Evolutionary conservation across 1,284 basidiomycete genomes (phyloP), one percentile per base, ranked within the genome.

Genomic region (Austroboletus niveus): DNA sequence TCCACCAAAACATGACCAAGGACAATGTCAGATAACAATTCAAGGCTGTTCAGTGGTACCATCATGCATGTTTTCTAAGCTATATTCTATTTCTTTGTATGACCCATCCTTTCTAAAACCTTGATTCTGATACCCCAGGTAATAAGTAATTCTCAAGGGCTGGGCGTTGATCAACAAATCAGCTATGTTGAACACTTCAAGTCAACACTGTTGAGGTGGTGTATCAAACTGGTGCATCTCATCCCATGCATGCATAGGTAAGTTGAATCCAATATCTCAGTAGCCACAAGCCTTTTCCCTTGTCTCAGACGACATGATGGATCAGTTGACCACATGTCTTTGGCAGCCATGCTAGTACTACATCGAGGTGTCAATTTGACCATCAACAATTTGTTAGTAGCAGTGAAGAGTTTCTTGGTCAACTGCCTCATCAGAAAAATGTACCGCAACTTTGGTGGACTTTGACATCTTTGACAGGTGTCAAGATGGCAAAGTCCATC

Each of bases 301-400:
- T 50, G 95, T 99, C 51, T 85, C 94, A 20, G 96, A 99, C 73
- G 96, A 99, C 71, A 95, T 99, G 71, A 99, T 98, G 95, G 97
- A 99, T 70, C 72, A 81, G 24, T 92, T 88, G 45, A 85, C 97
- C 63, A 98, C 95, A 7, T 89, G 97, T 40, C 87, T 96, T n/a
- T 89, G 92, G n/a, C 95, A 98, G 69, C 92, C 95, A 0, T 99
- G 96, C 75, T 99, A 93, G 92, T 98, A 96, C 76, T 81, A 82
- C 56, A 72, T 86, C 34, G 85, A 73, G 76, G 27, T 7, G 85
- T 99, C 51, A 87, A 79, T 49, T 85, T 88, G 72, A 88, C 97
- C n/a, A 89, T 99, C 76, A 99, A 99, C 76, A 96, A 99, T 68
- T 79, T 92, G 2, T 96, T 97, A 17, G 17, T 17, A 17, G 17